Evolutionary conservation across 345 rosid genomes (phyloP), one percentile per base, ranked within the genome.

Genomic region (Melaleuca quinquenervia): DNA sequence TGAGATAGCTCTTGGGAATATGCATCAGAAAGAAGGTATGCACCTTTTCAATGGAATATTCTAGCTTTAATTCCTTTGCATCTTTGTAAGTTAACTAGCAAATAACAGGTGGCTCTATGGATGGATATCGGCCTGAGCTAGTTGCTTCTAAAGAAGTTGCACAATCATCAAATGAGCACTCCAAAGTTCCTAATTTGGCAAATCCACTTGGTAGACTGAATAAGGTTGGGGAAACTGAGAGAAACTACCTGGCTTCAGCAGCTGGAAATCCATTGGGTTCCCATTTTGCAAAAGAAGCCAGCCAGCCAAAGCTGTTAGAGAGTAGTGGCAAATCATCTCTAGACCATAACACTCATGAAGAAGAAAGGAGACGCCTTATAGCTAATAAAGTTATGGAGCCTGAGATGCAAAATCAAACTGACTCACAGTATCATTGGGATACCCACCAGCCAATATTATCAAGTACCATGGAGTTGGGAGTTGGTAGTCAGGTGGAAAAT

Each of bases 1-100:
- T 44, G 99, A 96, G 84, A 91, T 96, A 84, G 97, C 98, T 12
- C 95, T 96, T 60, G 99, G 97, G 90, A 95, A 93, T 85, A 84
- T 91, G 76, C 85, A 92, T 86, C 91, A 95, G 3, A 93, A 91
- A 91, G 99, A 96, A 90, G 98, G 99, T 95, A 89, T 87, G 52
- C 41, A 36, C 27, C 14, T 75, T 56, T 85, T 87, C 56, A 20
- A 21, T 32, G 84, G 56, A 53, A 86, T 84, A 82, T 84, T 62
- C 55, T 51, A 48, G 36, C 83, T 15, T 52, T 50, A n/a, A 70
- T 70, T 6, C 48, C 13, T 54, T 83, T 24, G 50, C 62, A 24
- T 29, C 51, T 52, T 75, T 24, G 27, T n/a, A 70, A 44, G 76
- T 52, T 86, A 49, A 52, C 45, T 41, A 54, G 75, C 74, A 54